Evolutionary conservation across 2,329 filamentous ascomycete genomes (phyloP).

Genomic region (Penicillium hordei): DNA sequence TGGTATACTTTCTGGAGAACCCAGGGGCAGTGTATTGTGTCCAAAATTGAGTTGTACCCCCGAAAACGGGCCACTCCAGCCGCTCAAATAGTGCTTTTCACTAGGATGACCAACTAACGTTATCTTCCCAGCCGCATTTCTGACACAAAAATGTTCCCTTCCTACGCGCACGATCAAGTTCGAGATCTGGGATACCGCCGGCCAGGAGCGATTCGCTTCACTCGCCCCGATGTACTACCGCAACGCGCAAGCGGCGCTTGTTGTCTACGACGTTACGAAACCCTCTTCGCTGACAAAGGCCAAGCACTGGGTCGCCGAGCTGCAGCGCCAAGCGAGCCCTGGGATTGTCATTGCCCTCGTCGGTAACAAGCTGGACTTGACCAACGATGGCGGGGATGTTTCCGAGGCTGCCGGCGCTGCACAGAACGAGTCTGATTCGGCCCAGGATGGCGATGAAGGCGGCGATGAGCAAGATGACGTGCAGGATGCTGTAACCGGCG

Average conservation of each 20-base stretch:
- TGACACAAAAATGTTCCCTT: slow-evolving; percentile 98
- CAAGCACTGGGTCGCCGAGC: slow-evolving; percentile 97
- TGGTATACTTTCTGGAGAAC: not conserved
- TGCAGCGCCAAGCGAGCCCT: slow-evolving; percentile 92
- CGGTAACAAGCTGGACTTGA: slow-evolving; percentile 93
- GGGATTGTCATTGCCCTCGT: slow-evolving; percentile 97
- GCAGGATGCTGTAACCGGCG: slow-evolving; percentile 63
- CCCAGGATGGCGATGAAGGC: slow-evolving; percentile 41
- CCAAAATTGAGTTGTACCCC: not conserved
- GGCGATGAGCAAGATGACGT: slow-evolving; percentile 53
- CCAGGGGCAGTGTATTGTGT: slow-evolving; percentile 1
- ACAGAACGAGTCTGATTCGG: slow-evolving; percentile 42
- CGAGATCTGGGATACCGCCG: slow-evolving; percentile 97
- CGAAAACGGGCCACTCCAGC: not conserved
- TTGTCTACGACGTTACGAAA: slow-evolving; percentile 98
- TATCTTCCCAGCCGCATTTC: slow-evolving; percentile 72
- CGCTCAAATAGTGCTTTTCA: not conserved
- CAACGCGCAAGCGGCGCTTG: slow-evolving; percentile 94
- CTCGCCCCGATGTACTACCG: slow-evolving; percentile 99
- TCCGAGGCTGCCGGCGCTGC: slow-evolving; percentile 28
- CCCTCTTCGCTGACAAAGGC: slow-evolving; percentile 93
- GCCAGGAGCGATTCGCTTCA: slow-evolving; percentile 94
- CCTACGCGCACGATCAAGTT: slow-evolving; percentile 77
- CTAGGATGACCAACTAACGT: slow-evolving; percentile 16
- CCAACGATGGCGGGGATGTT: slow-evolving; percentile 56